Evolutionary conservation across 495 filamentous ascomycete genomes (phyloP), one percentile per base, ranked within the genome.

Genomic region (Cetradonia linearis): DNA sequence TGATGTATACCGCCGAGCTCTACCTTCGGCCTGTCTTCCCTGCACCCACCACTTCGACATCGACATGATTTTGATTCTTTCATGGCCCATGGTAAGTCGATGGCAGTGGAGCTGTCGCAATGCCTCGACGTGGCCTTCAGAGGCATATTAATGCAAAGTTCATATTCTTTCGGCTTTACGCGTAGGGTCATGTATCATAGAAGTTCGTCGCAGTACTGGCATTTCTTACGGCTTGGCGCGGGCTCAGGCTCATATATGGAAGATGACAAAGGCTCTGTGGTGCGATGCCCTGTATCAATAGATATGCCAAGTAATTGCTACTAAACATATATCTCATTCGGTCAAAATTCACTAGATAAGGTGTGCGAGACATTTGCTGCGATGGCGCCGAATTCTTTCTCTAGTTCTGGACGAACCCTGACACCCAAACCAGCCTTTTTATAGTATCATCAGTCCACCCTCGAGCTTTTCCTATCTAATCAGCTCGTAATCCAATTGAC

Each of bases 141-240:
- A 46, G 49, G 33, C 52, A 47, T 37, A 40, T 34, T 54, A 55
- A 36, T 37, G 53, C 23, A 44, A n/a, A 30, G 16, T 55, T 36
- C 54, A 61, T 61, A 61, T 28, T 31, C 50, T 61, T 46, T 55
- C 38, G 49, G 38, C 42, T 61, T 61, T 30, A 20, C 37, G 40
- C 48, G 46, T 25, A 55, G 30, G 52, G 50, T 48, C 59, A 61
- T 61, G 59, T 61, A 55, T 48, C 5, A 61, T 61, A 55, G 38
- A 61, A 42, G 20, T 56, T 40, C 30, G 16, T 38, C 11, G 18
- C 28, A 47, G 59, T 25, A 6, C 52, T 61, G 37, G 58, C 44
- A 60, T 53, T 52, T 54, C 16, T 53, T 60, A 60, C 36, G 38
- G 36, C 25, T 60, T 37, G 47, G 50, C 48, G 58, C 20, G 27